phyloP scores from a whole-genome alignment of 2,329 filamentous ascomycete genomes.

The Paecilomyces sp. region DNA sequence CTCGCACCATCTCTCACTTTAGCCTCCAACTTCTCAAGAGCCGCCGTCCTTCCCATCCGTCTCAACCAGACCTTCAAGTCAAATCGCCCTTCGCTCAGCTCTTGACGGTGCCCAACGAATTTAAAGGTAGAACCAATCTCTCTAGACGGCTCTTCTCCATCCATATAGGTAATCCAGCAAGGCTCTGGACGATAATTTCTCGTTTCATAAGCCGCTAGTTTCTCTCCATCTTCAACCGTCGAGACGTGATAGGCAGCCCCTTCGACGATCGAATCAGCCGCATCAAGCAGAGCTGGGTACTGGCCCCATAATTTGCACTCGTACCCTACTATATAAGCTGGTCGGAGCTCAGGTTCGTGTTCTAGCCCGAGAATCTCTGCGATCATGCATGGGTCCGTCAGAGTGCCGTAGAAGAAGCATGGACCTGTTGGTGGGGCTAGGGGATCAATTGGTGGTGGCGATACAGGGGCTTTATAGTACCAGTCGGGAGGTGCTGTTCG shows the following conservation, averaged over 20 bases:
- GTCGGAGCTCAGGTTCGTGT: conserved; percentile 10
- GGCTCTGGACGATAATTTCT: conserved; percentile 7
- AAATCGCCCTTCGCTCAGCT: neutral
- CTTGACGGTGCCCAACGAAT: neutral
- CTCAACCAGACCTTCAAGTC: neutral
- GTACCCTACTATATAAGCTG: conserved; percentile 17
- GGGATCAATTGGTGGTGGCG: neutral
- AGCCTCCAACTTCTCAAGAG: neutral
- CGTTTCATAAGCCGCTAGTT: conserved; percentile 18
- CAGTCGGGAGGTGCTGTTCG: neutral
- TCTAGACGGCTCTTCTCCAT: conserved; percentile 3
- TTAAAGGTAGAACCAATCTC: neutral
- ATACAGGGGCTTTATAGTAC: neutral
- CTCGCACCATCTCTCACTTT: neutral
- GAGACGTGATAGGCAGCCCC: conserved; percentile 17
- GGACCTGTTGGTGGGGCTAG: conserved; percentile 10
- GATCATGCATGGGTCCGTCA: conserved; percentile 23
- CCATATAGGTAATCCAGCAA: conserved; percentile 12
- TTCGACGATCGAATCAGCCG: conserved; percentile 9
- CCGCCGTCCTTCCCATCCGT: neutral
- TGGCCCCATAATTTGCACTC: conserved; percentile 21
- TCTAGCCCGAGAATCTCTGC: conserved; percentile 15
- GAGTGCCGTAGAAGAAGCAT: conserved; percentile 33
- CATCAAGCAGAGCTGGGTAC: conserved; percentile 18
- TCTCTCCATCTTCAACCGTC: conserved; percentile 11